Evolutionary conservation across 169 alveolate genomes (phyloP).

Genomic region (Eimeria brunetti): DNA sequence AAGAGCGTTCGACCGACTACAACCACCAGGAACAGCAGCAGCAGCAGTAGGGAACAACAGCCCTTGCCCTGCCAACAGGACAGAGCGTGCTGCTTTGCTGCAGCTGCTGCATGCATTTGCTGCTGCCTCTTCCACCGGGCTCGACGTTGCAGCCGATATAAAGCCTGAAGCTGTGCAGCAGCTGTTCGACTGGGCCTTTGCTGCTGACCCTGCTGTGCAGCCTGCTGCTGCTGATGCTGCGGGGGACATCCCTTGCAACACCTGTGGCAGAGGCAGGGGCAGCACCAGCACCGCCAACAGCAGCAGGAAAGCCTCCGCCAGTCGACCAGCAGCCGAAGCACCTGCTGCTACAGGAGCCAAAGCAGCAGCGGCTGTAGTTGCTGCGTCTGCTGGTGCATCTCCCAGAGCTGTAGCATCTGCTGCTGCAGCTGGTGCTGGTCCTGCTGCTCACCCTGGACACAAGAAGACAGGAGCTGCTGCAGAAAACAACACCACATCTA

Average conservation of each 20-base stretch:
- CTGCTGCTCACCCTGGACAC: neutral
- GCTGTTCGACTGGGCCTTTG: constrained; percentile 29
- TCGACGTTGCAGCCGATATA: neutral
- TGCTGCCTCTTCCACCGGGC: neutral
- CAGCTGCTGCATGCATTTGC: constrained; percentile 42
- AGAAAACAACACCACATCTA: neutral
- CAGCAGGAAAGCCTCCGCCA: neutral
- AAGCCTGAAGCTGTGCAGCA: constrained; percentile 26
- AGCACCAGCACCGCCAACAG: constrained; percentile 28
- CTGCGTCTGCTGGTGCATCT: neutral
- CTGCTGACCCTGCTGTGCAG: neutral
- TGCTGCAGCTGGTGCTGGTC: constrained; percentile 4
- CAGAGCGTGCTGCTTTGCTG: constrained; percentile 32
- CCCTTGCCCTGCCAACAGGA: constrained; percentile 19
- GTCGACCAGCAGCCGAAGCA: neutral
- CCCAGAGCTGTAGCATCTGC: neutral
- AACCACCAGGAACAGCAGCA: constrained; percentile 5
- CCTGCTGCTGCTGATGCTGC: constrained; percentile 32
- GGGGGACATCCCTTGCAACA: neutral
- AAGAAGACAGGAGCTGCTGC: constrained; percentile 1
- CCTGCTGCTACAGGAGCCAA: constrained; percentile 16
- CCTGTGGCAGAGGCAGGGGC: neutral
- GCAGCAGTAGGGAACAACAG: constrained; percentile 1
- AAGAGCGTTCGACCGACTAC: neutral
- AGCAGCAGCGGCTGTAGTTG: neutral